These are phyloP conservation scores for Dryas alaskensis DNA, from an alignment of 306 rosid genomes.

Conservation along the genomic window DNA sequence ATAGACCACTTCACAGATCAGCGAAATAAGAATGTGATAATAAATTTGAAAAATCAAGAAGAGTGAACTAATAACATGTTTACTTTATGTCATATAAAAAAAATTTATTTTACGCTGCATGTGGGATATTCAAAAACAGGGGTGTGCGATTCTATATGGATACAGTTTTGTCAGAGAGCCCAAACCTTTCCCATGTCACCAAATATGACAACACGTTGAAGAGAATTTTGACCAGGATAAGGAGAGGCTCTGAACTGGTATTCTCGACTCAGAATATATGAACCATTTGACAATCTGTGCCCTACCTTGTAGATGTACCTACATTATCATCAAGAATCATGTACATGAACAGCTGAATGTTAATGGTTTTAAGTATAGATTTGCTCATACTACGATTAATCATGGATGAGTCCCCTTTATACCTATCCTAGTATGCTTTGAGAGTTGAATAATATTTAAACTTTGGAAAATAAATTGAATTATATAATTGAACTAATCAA, in stretches of 20 bases:
- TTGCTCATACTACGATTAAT: too few species aligned
- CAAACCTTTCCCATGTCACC: slow-evolving; percentile 98
- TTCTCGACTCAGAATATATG: slow-evolving; percentile 61
- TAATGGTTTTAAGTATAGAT: too few species aligned
- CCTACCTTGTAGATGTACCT: slow-evolving; percentile 81
- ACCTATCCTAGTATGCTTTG: neutral
- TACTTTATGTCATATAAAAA: too few species aligned
- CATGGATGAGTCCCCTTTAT: neutral
- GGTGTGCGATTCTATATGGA: neutral
- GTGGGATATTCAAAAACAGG: neutral
- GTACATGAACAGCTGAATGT: neutral
- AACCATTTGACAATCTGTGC: slow-evolving; percentile 59
- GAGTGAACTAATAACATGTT: too few species aligned
- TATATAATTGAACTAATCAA: neutral
- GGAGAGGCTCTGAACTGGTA: slow-evolving; percentile 84
- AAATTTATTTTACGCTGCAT: too few species aligned
- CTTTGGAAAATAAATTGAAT: neutral
- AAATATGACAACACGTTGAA: slow-evolving; percentile 78
- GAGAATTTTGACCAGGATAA: slow-evolving; percentile 89
- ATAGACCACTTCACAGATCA: too few species aligned
- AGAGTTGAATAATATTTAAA: neutral
- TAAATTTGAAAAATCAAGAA: too few species aligned
- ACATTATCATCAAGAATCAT: slow-evolving; percentile 16
- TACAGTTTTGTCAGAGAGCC: slow-evolving; percentile 2
- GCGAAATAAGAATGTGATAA: too few species aligned